Conservation (phyloP, 352 stramenopile genomes). For the Globisporangium nagaii region DNA sequence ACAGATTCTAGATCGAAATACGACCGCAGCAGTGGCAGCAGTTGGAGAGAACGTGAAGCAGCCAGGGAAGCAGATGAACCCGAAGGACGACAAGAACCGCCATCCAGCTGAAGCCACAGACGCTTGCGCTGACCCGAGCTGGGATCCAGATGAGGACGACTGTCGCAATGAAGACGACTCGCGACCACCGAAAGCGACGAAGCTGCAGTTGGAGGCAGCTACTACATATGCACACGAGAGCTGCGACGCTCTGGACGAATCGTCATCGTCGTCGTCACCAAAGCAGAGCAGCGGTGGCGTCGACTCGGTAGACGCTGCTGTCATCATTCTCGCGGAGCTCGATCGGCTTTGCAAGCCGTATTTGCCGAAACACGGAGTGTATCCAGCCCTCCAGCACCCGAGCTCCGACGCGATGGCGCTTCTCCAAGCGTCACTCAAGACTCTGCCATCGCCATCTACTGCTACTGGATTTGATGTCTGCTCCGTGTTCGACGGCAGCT, state of each 20-base stretch:
- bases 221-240: background rate
- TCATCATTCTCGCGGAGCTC: slow-evolving; percentile 74
- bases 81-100: slow-evolving; percentile 11
- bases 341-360: slow-evolving; percentile 59
- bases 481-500: slow-evolving; percentile 29
- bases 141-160: slow-evolving; percentile 29
- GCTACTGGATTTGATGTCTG: background rate
- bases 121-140: slow-evolving; percentile 1
- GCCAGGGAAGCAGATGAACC: background rate
- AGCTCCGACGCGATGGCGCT: slow-evolving; percentile 15
- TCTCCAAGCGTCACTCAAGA: slow-evolving; percentile 5
- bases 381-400: slow-evolving; percentile 25
- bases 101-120: background rate
- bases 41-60: background rate
- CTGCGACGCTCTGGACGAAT: background rate
- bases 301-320: slow-evolving; percentile 32
- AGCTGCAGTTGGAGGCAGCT: background rate
- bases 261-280: background rate
- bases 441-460: background rate
- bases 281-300: background rate
- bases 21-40: background rate
- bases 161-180: slow-evolving; percentile 38
- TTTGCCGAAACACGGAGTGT: slow-evolving; percentile 28
- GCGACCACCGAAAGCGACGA: background rate
- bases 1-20: slow-evolving; percentile 2